A percentile compares a stretch with the other conserved stretches of the same genome.
Conservation (phyloP, 257 asterid species). For the Petunia secreta region DNA sequence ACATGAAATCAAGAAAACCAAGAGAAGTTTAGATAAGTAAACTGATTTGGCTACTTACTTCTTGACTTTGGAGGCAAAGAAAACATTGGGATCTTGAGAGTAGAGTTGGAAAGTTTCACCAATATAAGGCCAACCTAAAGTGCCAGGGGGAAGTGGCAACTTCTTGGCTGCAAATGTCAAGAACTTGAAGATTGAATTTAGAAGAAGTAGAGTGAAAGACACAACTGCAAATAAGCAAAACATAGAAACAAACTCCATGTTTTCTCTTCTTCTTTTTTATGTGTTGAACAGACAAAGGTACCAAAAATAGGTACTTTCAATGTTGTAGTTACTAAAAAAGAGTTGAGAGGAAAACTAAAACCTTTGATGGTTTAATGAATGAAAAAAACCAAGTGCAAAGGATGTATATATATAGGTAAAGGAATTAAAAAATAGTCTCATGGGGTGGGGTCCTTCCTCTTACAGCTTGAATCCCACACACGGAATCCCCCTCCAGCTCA, state of each 20-base stretch:
- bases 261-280: not conserved
- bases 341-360: not conserved
- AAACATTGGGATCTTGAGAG: constrained; percentile 47
- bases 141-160: constrained; percentile 53
- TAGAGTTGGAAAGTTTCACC: constrained; percentile 49
- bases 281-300: not conserved
- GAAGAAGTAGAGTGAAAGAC: constrained; percentile 24
- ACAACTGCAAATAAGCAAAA: constrained; percentile 24
- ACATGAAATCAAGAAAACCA: not conserved
- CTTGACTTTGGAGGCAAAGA: constrained; percentile 44
- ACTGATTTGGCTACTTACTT: constrained; percentile 30
- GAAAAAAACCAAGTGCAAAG: constrained; percentile 23
- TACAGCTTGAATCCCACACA: constrained; percentile 72
- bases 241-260: constrained; percentile 53
- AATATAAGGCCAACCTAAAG: constrained; percentile 51
- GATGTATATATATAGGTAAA: constrained; percentile 48
- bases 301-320: not conserved
- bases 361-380: constrained; percentile 24
- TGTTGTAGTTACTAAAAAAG: not conserved
- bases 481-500: constrained; percentile 75
- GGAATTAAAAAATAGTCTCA: not conserved
- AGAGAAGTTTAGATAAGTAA: not conserved
- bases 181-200: constrained; percentile 38
- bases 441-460: constrained; percentile 38
- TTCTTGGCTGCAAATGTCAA: constrained; percentile 36